Evolutionary conservation across 805 yeast genomes (phyloP), one percentile per base, ranked within the genome.

Genomic region (Starmerella sirachaensis): DNA sequence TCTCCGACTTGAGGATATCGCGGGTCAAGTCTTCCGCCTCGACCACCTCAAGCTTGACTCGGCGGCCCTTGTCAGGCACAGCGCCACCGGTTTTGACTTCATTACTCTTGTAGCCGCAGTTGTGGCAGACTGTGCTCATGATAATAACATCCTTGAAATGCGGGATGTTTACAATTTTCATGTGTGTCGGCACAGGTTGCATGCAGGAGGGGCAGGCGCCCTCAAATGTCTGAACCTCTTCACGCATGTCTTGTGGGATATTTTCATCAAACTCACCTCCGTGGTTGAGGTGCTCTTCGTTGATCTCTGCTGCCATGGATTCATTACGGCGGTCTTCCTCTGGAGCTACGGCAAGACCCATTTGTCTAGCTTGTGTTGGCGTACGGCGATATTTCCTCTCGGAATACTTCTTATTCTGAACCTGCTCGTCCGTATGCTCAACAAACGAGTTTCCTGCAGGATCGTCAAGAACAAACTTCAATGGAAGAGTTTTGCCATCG

Each of bases 41-140:
- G 42, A 80, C 85, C 46, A 88, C 76, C 46, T 66, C 67, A 37
- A 91, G 66, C 1, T 78, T 68, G 43, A 85, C 72, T 45, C 68
- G 75, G 47, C 76, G 76, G 45, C 96, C 99, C 58, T 76, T 69
- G 3, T 66, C 78, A 22, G 98, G 96, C 33, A 91, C 78, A 7
- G 79, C 93, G 51, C 99, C 99, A 42, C 99, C 99, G 5, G 98
- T 91, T 64, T 88, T 91, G 47, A 91, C 98, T 61, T 91, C 99
- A 57, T 91, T 91, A 13, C 94, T 82, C 63, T 83, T 88, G 63
- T 81, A 91, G 25, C 97, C 98, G 63, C 99, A 91, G 46, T 72
- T 63, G 22, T 78, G 86, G 64, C 99, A 91, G 1, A 73, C 76
- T 1, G 98, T 91, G 33, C 93, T 79, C 98, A 91, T 91, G 52